Conservation (phyloP, 345 rosid genomes). For the Citrus cavaleriei region DNA sequence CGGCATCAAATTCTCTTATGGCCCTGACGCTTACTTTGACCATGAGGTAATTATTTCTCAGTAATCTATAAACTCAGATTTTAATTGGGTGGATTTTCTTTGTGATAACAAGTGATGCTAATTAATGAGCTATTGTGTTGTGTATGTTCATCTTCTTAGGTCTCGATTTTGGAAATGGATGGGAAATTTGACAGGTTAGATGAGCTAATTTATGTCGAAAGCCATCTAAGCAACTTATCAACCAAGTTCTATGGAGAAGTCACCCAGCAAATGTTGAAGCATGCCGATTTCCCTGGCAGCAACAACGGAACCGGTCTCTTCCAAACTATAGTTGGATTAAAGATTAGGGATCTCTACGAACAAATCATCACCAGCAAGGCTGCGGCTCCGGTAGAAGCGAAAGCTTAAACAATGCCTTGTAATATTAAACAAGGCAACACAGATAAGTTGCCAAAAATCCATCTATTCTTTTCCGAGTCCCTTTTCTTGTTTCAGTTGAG, state of each 20-base stretch:
- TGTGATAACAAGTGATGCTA: not conserved
- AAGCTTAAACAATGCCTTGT: slow-evolving; percentile 32
- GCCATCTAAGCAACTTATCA: slow-evolving; percentile 91
- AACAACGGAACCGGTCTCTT: slow-evolving; percentile 95
- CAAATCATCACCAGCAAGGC: slow-evolving; percentile 59
- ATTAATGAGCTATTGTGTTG: not conserved
- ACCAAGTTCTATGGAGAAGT: slow-evolving; percentile 93
- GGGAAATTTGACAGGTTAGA: slow-evolving; percentile 95
- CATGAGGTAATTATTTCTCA: slow-evolving; percentile 55
- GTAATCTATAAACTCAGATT: not conserved
- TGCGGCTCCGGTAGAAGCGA: slow-evolving; percentile 51
- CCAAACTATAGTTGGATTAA: slow-evolving; percentile 87
- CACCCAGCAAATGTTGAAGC: slow-evolving; percentile 95
- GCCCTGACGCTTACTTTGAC: slow-evolving; percentile 74
- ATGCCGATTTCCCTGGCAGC: slow-evolving; percentile 93
- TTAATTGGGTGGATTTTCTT: not conserved
- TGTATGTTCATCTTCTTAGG: slow-evolving; percentile 35
- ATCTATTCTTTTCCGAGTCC: slow-evolving; percentile 1
- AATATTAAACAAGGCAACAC: not conserved
- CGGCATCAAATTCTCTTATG: slow-evolving; percentile 84
- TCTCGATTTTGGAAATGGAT: slow-evolving; percentile 93
- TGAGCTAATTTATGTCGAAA: slow-evolving; percentile 91
- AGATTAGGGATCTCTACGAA: slow-evolving; percentile 88
- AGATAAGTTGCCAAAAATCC: not conserved
- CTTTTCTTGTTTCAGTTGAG: slow-evolving; percentile 11